Conservation (phyloP, 2,329 filamentous ascomycete species). For the Acrodontium crateriforme region DNA sequence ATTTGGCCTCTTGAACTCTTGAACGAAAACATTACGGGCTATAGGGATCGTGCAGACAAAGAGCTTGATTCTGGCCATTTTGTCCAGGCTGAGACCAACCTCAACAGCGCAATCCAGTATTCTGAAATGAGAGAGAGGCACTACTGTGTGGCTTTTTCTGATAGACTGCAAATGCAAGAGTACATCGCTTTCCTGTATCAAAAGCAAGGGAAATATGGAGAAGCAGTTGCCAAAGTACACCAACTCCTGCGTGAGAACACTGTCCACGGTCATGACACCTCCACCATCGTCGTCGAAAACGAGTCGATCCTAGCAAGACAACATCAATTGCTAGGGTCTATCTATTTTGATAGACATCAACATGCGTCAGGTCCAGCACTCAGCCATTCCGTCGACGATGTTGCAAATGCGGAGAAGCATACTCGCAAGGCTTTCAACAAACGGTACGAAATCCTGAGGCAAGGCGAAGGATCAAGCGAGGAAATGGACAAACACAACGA, state of each 20-base stretch:
- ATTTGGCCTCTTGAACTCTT: conserved; percentile 6
- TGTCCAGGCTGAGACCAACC: conserved; percentile 11
- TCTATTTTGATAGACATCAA: conserved; percentile 10
- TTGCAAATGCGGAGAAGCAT: conserved; percentile 10
- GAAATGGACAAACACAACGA: conserved; percentile 5
- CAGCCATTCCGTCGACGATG: conserved; percentile 5
- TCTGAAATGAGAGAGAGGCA: conserved; percentile 6
- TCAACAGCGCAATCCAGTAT: conserved; percentile 7
- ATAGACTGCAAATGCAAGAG: conserved; percentile 8
- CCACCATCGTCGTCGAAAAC: too few relatives aligned
- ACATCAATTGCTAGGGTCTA: conserved; percentile 10
- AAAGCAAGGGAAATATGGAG: conserved; percentile 11
- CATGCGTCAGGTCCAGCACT: conserved; percentile 3
- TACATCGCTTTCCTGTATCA: conserved; percentile 8
- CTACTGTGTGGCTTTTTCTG: conserved; percentile 8
- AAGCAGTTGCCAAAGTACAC: conserved; percentile 8
- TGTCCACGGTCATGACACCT: not conserved
- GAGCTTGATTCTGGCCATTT: conserved; percentile 7
- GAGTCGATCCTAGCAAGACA: conserved; percentile 7
- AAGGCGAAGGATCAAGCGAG: conserved; percentile 1
- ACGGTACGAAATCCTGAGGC: conserved; percentile 2
- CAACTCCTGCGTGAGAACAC: conserved; percentile 7
- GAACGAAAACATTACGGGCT: conserved; percentile 5
- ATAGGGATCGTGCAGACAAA: conserved; percentile 5
- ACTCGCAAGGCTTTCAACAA: conserved; percentile 8